phyloP scores from a whole-genome alignment of 306 rosid genomes.

The Myrica gale region DNA sequence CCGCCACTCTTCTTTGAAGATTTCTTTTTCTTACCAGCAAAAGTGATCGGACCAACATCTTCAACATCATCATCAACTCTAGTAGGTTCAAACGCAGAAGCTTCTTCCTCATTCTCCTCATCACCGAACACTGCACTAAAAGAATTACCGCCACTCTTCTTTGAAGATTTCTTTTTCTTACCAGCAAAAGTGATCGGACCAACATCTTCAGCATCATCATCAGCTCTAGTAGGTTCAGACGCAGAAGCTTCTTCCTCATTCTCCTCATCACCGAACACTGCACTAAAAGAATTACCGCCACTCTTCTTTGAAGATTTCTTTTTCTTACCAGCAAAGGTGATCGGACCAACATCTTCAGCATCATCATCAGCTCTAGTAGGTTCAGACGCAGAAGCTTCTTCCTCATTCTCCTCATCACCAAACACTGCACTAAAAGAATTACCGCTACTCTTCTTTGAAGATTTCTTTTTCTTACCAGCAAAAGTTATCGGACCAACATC shows the following conservation, averaged over 20 bases:
- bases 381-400: conserved; percentile 35
- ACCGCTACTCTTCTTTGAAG: conserved; percentile 49
- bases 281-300: conserved; percentile 42
- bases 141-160: conserved; percentile 49
- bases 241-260: conserved; percentile 34
- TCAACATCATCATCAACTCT: conserved; percentile 41
- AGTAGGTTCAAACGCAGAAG: conserved; percentile 42
- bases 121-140: conserved; percentile 38
- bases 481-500: conserved; percentile 53
- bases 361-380: conserved; percentile 22
- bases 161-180: conserved; percentile 67
- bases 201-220: conserved; percentile 56
- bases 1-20: conserved; percentile 50
- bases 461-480: conserved; percentile 72
- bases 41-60: conserved; percentile 49
- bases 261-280: conserved; percentile 28
- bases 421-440: conserved; percentile 46
- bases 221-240: conserved; percentile 35
- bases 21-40: conserved; percentile 82
- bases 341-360: conserved; percentile 43
- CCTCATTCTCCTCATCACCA: conserved; percentile 57
- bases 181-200: conserved; percentile 63
- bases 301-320: conserved; percentile 66
- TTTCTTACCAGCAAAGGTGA: conserved; percentile 69
- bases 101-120: conserved; percentile 43